Base-by-base conservation (phyloP, 352 stramenopile genomes). In the Globisporangium iwayamae region DNA sequence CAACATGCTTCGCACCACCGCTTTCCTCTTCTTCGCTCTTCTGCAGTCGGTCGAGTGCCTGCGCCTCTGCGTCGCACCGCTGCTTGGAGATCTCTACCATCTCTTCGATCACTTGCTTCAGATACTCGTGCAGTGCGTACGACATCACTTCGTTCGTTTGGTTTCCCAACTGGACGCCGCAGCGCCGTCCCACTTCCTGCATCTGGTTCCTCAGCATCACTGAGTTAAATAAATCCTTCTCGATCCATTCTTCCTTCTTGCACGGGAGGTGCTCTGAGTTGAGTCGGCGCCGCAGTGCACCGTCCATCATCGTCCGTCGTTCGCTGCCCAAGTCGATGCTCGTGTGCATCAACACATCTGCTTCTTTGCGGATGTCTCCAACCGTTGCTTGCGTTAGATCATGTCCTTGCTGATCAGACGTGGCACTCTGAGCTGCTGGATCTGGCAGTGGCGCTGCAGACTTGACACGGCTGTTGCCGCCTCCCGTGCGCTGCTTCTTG, bases 31-130 rank as follows among this genome's bases (percentile, higher is more conserved):
- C 22, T 13, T 80, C 75, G 28, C 67, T 75, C 54, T 83, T 83
- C 46, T 81, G 70, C 34, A 90, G 55, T 25, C 74, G 63, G 9
- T 87, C 79, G 0, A 93, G 63, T 2, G 78, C 62, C 36, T 87
- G 78, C 2, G 73, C 79, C 20, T 73, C 67, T 6, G 62, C 64
- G 60, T 96, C 83, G 9, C 83, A 71, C 11, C 87, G 85, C 48
- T 94, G 83, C 60, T 91, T 92, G 0, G 87, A 75, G 20, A 89
- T 69, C 36, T 92, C 78, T 13, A 93, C 87, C 83, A 96, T 92
- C 62, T 96, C 87, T 60, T 96, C 87, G 1, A 94, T 79, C 6
- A 87, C 77, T 71, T 96, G 87, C 67, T 93, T 94, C 28, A 96
- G 63, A 50, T 96, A 94, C 56, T 93, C 85, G 46, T 92, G 84